A percentile compares a stretch with the other conserved stretches of the same genome.
Evolutionary conservation across 345 rosid species (phyloP).

Genomic region (Microthlaspi erraticum): DNA sequence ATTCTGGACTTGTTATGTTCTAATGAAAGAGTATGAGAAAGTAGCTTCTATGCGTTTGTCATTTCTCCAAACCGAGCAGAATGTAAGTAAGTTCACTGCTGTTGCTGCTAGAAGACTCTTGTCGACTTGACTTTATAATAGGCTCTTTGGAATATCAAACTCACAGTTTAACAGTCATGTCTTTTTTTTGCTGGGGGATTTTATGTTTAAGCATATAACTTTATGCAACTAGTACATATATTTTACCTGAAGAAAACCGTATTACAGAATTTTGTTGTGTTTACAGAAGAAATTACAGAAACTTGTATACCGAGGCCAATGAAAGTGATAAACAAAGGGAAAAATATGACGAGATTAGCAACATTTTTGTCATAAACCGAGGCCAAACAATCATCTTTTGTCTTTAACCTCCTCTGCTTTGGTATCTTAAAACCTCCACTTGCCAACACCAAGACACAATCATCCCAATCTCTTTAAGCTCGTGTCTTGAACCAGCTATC

Average conservation of each 20-base stretch:
- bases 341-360: background rate
- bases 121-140: no score
- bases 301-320: no score
- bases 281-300: no score
- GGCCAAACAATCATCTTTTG: constrained; percentile 3
- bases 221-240: no score
- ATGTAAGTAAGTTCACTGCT: no score
- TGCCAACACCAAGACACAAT: constrained; percentile 74
- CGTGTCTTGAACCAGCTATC: constrained; percentile 40
- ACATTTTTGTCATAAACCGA: background rate
- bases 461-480: constrained; percentile 57
- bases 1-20: constrained; percentile 85
- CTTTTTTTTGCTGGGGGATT: no score
- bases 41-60: constrained; percentile 82
- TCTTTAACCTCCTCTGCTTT: constrained; percentile 24
- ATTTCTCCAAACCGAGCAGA: constrained; percentile 75
- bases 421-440: constrained; percentile 59
- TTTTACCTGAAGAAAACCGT: no score
- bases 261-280: no score
- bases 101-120: no score
- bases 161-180: no score
- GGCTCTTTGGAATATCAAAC: no score
- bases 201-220: no score
- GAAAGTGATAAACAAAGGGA: constrained; percentile 9
- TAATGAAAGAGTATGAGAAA: constrained; percentile 77